Conservation (phyloP, 2,329 filamentous ascomycete genomes). For the Pseudogymnoascus sp. region DNA sequence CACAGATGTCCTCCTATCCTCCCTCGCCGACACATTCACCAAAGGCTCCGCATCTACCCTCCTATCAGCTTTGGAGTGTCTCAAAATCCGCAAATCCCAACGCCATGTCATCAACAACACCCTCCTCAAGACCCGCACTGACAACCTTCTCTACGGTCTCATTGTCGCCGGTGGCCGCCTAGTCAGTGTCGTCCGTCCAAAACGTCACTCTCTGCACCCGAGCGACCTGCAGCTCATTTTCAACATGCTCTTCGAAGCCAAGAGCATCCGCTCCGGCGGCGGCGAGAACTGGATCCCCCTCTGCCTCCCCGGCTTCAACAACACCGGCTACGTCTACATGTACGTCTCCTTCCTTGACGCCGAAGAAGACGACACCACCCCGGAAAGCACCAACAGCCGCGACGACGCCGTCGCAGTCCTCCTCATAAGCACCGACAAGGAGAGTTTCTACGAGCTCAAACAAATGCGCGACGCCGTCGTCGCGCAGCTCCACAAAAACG, state of each 20-base stretch:
- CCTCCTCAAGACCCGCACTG: constrained; percentile 69
- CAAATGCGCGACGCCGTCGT: constrained; percentile 59
- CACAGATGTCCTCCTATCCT: constrained; percentile 84
- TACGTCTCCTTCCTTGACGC: constrained; percentile 87
- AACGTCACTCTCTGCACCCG: constrained; percentile 90
- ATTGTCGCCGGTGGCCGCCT: constrained; percentile 88
- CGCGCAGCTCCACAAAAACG: constrained; percentile 67
- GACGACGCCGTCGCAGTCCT: constrained; percentile 83
- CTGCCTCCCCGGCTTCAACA: constrained; percentile 95
- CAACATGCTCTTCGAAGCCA: constrained; percentile 98
- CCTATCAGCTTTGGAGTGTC: constrained; percentile 82
- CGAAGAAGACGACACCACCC: constrained; percentile 44
- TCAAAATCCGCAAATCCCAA: constrained; percentile 86
- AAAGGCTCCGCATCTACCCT: constrained; percentile 83
- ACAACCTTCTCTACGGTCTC: constrained; percentile 81
- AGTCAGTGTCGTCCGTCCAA: constrained; percentile 80
- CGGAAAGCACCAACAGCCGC: constrained; percentile 48
- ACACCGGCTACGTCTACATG: constrained; percentile 94
- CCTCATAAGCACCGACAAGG: constrained; percentile 85
- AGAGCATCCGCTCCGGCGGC: constrained; percentile 79
- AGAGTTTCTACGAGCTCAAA: constrained; percentile 86
- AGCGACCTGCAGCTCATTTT: constrained; percentile 95
- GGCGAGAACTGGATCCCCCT: constrained; percentile 97
- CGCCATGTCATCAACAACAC: constrained; percentile 79
- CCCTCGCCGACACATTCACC: constrained; percentile 89